A percentile compares a stretch with the other conserved stretches of the same genome.
phyloP scores from a whole-genome alignment of 345 rosid species.

The Syzygium aromaticum region DNA sequence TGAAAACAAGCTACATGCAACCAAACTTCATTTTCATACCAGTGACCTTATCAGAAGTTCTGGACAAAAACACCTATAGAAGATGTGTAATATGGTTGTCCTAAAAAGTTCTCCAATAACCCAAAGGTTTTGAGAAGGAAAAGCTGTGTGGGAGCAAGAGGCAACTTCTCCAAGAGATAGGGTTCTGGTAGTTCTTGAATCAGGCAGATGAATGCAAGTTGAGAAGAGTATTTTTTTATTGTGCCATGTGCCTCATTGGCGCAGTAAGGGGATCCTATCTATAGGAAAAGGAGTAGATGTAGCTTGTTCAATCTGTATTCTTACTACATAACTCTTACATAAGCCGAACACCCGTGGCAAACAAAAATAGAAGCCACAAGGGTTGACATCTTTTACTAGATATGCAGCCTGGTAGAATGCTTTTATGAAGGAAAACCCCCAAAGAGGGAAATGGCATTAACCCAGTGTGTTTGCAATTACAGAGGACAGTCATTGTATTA shows the following conservation, averaged over 20 bases:
- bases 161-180: background rate
- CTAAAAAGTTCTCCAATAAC: background rate
- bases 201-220: background rate
- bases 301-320: background rate
- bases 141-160: background rate
- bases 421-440: background rate
- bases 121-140: background rate
- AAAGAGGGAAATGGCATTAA: background rate
- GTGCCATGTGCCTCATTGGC: background rate
- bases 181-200: background rate
- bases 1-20: background rate
- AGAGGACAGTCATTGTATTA: background rate
- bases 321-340: background rate
- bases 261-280: background rate
- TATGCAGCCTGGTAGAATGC: background rate
- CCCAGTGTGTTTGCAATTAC: background rate
- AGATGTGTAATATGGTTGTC: background rate
- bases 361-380: background rate
- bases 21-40: background rate
- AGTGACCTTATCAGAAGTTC: background rate
- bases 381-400: background rate
- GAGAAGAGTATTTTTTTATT: background rate
- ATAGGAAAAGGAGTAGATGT: background rate
- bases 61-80: background rate
- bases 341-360: background rate